These are phyloP conservation scores for Exserohilum rostratum DNA, from an alignment of 2,329 filamentous ascomycete genomes.

Conservation along the genomic window DNA sequence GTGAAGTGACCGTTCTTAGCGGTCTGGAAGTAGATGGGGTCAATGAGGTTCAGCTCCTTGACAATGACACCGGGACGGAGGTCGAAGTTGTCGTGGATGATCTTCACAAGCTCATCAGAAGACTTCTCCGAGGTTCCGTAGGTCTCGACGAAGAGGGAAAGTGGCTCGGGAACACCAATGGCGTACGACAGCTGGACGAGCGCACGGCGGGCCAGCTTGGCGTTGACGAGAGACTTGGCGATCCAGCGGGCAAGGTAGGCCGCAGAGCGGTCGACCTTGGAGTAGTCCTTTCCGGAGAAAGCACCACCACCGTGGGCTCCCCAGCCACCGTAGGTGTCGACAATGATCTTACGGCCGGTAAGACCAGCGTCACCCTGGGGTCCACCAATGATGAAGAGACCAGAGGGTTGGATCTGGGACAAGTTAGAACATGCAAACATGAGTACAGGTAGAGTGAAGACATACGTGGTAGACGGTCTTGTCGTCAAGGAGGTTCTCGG, in stretches of 20 bases:
- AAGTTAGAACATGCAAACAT: conserved; percentile 17
- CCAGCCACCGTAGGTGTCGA: conserved; percentile 99
- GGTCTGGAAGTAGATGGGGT: conserved; percentile 97
- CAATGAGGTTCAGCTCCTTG: conserved; percentile 91
- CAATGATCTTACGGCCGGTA: conserved; percentile 98
- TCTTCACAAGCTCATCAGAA: conserved; percentile 91
- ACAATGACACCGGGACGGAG: conserved; percentile 98
- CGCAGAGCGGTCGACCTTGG: conserved; percentile 98
- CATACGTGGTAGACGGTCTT: conserved; percentile 92
- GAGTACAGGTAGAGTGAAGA: conserved; percentile 20
- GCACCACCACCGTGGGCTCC: conserved; percentile 99
- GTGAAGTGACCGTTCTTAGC: conserved; percentile 99
- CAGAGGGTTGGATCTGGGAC: conserved; percentile 85
- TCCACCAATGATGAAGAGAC: conserved; percentile 98
- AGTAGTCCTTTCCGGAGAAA: conserved; percentile 99
- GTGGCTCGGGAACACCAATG: conserved; percentile 97
- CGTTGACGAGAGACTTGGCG: conserved; percentile 93
- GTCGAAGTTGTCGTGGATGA: conserved; percentile 96
- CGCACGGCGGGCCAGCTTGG: conserved; percentile 86
- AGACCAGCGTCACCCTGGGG: conserved; percentile 98
- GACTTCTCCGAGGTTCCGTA: conserved; percentile 93
- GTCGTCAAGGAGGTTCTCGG: conserved; percentile 88
- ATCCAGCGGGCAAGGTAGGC: conserved; percentile 98
- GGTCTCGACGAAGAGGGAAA: conserved; percentile 96
- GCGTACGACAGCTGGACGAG: conserved; percentile 99